These are phyloP conservation scores for Mucor circinelloides DNA, from an alignment of 371 early-diverging fungal species.

Conservation along the genomic window DNA sequence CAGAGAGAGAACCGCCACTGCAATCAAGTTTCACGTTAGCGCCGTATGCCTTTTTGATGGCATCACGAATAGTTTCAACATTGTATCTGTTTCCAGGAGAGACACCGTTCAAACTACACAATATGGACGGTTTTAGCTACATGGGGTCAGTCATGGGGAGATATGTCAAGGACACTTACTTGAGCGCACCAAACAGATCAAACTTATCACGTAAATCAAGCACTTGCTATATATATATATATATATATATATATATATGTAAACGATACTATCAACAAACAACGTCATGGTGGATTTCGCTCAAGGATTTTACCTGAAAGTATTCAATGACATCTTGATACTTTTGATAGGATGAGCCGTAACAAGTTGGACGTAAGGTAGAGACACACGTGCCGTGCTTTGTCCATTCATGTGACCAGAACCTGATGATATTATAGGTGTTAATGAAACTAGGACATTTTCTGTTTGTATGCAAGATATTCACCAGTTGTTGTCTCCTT, in stretches of 20 bases:
- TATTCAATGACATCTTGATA: constrained; percentile 53
- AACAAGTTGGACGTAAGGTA: constrained; percentile 49
- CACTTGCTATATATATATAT: constrained; percentile 26
- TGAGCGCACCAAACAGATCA: constrained; percentile 50
- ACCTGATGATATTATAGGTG: constrained; percentile 15
- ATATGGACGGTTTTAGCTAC: background rate
- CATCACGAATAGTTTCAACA: constrained; percentile 33
- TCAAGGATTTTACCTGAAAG: constrained; percentile 38
- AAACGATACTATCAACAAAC: no score
- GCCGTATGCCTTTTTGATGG: constrained; percentile 32
- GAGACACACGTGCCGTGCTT: constrained; percentile 61
- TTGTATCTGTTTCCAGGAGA: constrained; percentile 44
- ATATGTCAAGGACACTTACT: constrained; percentile 14
- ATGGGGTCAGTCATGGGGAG: no score
- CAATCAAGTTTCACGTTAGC: constrained; percentile 40
- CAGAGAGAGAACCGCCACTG: constrained; percentile 26
- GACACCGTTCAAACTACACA: constrained; percentile 41
- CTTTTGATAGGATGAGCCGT: constrained; percentile 34
- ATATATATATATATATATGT: background rate
- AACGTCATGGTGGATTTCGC: no score
- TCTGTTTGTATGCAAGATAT: background rate
- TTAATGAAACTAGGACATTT: background rate
- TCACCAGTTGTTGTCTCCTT: constrained; percentile 45
- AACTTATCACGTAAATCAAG: constrained; percentile 43
- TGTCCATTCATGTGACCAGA: constrained; percentile 60